Conservation (phyloP, 129 eudicot species). For the Helianthus annuus region HanXRQr2.0-SUNRISE NC_035442.2:77781737-77782236, state of each 20-base stretch:
- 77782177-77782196: not conserved
- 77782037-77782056: conserved; percentile 60
- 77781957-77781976: conserved; percentile 82
- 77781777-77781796: conserved; percentile 27
- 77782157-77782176: not conserved
- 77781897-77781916: conserved; percentile 25
- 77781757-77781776: conserved; percentile 34
- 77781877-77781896: conserved; percentile 24
- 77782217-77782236: no score
- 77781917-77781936: conserved; percentile 33
- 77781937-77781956: conserved; percentile 57
- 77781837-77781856: conserved; percentile 40
- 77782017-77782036: conserved; percentile 51
- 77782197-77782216: no score
- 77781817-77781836: conserved; percentile 80
- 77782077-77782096: conserved; percentile 89
- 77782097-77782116: conserved; percentile 97
- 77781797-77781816: conserved; percentile 34
- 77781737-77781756: conserved; percentile 37
- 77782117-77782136: conserved; percentile 95
- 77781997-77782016: conserved; percentile 71
- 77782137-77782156: conserved; percentile 17
- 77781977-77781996: conserved; percentile 65
- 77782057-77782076: conserved; percentile 86
- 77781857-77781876: conserved; percentile 28